Conservation (phyloP, 305 asterid species). For the Stenogyne calaminthoides region DNA sequence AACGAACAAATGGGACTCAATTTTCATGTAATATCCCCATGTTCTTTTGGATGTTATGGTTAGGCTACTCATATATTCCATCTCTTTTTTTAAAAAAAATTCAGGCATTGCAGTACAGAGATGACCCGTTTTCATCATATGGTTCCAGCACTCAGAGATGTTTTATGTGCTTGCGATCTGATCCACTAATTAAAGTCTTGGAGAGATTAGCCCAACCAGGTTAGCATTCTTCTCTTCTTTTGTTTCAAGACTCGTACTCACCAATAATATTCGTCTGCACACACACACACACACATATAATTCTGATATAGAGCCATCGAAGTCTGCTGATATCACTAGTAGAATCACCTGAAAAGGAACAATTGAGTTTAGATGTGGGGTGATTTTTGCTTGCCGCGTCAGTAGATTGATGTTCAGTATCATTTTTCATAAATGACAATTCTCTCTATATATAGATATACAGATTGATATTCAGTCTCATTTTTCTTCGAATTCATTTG, state of each 20-base stretch:
- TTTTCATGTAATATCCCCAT: background rate
- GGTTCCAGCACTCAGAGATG: constrained; percentile 71
- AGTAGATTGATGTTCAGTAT: too few species aligned
- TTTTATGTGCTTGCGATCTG: constrained; percentile 88
- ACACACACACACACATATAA: background rate
- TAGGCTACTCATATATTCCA: background rate
- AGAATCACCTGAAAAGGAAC: background rate
- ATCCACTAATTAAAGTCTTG: constrained; percentile 75
- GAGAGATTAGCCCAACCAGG: constrained; percentile 91
- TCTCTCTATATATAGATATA: background rate
- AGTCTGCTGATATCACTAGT: background rate
- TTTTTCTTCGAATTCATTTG: background rate
- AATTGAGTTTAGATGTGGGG: background rate
- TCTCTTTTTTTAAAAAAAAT: background rate
- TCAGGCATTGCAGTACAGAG: constrained; percentile 73
- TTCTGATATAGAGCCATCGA: background rate
- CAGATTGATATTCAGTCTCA: background rate
- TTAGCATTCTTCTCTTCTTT: constrained; percentile 26
- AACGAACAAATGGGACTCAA: background rate
- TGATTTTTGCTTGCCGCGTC: background rate
- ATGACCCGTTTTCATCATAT: constrained; percentile 57
- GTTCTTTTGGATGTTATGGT: background rate
- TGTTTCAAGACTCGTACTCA: background rate
- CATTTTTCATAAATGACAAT: background rate
- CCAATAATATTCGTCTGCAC: background rate